Conservation (phyloP, 129 eudicot species). For the Saposhnikovia divaricata region DNA sequence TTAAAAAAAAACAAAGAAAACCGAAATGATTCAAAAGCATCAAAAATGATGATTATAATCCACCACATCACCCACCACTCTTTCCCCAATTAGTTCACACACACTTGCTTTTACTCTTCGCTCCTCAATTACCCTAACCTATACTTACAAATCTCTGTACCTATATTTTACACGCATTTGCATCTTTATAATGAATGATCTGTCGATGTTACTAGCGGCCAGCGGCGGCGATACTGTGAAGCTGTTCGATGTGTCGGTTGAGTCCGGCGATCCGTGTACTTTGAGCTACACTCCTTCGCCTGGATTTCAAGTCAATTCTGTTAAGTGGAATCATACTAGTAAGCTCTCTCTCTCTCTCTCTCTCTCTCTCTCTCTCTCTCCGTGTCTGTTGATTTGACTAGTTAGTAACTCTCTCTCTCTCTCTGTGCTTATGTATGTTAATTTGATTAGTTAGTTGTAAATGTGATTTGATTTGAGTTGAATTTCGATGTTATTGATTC, state of each 20-base stretch:
- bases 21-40: conserved; percentile 11
- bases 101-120: not conserved
- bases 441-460: not conserved
- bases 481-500: conserved; percentile 7
- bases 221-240: conserved; percentile 89
- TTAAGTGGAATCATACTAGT: conserved; percentile 98
- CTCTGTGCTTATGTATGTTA: no score
- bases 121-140: not conserved
- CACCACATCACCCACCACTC: not conserved
- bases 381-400: no score
- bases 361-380: not conserved
- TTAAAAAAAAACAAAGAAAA: not conserved
- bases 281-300: conserved; percentile 76
- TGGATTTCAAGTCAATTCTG: conserved; percentile 69
- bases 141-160: not conserved
- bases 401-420: no score
- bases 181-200: conserved; percentile 41
- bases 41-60: not conserved
- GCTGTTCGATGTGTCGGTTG: conserved; percentile 71
- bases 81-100: not conserved
- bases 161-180: not conserved
- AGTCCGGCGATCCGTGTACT: conserved; percentile 83
- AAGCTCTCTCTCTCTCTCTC: not conserved
- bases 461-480: not conserved
- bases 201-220: conserved; percentile 65